These are phyloP conservation scores for Mrakia hoshinonis DNA, from an alignment of 768 basidiomycete genomes.

Conservation along the genomic window DNA sequence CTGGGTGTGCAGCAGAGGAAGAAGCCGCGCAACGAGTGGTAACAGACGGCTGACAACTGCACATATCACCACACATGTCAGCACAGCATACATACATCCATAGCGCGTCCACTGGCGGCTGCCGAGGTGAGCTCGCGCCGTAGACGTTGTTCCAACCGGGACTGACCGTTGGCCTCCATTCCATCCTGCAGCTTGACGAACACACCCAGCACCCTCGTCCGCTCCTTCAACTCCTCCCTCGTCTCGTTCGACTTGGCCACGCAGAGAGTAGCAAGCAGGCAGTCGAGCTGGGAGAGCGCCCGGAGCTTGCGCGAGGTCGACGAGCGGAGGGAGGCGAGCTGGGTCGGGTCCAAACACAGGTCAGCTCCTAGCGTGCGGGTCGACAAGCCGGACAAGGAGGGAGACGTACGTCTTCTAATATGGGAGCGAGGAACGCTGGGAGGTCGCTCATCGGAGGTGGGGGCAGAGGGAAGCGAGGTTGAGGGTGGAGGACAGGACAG, in stretches of 20 bases:
- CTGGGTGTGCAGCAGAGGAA: conserved; percentile 18
- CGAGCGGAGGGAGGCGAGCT: conserved; percentile 60
- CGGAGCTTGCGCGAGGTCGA: conserved; percentile 49
- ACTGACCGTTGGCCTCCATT: conserved; percentile 73
- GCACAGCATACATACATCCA: conserved; percentile 57
- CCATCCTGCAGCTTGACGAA: conserved; percentile 65
- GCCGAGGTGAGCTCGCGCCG: background rate
- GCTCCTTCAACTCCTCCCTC: conserved; percentile 37
- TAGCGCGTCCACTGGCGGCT: conserved; percentile 49
- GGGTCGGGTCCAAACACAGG: background rate
- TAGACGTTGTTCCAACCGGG: conserved; percentile 20
- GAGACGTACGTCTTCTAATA: conserved; percentile 17
- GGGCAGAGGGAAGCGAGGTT: background rate
- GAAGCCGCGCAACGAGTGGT: background rate
- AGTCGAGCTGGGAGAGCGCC: conserved; percentile 50
- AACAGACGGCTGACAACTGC: conserved; percentile 11
- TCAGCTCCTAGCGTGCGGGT: background rate
- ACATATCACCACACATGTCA: conserved; percentile 36
- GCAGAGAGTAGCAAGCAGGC: conserved; percentile 46
- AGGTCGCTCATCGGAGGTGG: conserved; percentile 25
- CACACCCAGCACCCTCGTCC: conserved; percentile 47
- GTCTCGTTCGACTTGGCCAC: conserved; percentile 30
- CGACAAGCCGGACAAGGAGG: no score
- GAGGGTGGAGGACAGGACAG: background rate
- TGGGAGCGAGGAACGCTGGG: conserved; percentile 17